phyloP scores from a whole-genome alignment of 2,329 filamentous ascomycete species.

The Fusarium incarnatum region DNA sequence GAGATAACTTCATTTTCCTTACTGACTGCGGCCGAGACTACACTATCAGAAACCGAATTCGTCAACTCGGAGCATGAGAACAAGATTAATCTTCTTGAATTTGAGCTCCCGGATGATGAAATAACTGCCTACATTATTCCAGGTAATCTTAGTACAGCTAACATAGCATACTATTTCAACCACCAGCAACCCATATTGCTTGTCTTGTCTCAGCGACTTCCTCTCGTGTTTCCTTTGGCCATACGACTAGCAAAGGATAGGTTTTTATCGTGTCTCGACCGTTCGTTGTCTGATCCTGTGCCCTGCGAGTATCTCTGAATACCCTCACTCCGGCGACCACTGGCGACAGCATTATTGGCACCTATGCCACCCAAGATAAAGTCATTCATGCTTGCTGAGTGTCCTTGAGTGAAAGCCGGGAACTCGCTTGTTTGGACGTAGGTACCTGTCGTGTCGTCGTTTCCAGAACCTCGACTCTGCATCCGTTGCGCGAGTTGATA shows the following conservation, averaged over 20 bases:
- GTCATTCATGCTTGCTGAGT: not conserved
- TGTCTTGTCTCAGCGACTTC: not conserved
- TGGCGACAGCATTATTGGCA: constrained; percentile 4
- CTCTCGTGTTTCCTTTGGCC: constrained; percentile 12
- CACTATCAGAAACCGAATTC: not conserved
- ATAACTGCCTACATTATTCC: not conserved
- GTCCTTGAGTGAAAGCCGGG: constrained; percentile 14
- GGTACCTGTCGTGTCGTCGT: not conserved
- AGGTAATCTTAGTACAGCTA: constrained; percentile 8
- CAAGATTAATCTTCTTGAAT: not conserved
- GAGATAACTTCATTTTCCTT: constrained; percentile 33
- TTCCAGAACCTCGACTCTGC: constrained; percentile 6
- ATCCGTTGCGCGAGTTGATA: constrained; percentile 71
- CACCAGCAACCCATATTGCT: not conserved
- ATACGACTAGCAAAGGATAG: constrained; percentile 40
- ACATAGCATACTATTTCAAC: not conserved
- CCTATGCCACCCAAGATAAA: not conserved
- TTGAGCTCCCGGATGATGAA: not conserved
- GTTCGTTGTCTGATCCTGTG: not conserved
- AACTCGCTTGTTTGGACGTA: not conserved
- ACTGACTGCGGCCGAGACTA: not conserved
- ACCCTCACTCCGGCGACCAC: not conserved
- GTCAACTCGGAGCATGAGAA: no score
- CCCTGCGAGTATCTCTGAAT: not conserved
- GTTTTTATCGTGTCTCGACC: not conserved